Evolutionary conservation across 2,329 filamentous ascomycete genomes (phyloP).

Genomic region (Calonectria ilicicola): DNA sequence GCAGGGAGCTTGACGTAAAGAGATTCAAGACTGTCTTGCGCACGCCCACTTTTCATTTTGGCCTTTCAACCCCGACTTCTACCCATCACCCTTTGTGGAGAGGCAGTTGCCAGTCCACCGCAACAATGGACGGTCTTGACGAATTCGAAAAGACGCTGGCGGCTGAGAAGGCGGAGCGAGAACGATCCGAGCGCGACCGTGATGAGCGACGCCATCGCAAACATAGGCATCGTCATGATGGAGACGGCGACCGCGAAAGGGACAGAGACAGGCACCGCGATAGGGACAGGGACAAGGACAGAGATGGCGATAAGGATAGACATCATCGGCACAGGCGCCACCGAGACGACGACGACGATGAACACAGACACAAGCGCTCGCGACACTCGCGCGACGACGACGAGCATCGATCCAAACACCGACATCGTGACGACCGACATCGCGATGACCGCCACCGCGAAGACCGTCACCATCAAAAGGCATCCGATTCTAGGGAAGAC

Average conservation of each 20-base stretch:
- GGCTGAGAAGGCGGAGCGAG: conserved; percentile 68
- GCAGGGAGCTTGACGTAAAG: conserved; percentile 12
- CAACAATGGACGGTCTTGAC: conserved; percentile 64
- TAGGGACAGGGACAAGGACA: conserved; percentile 44
- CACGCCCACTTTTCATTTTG: not conserved
- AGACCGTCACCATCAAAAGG: conserved; percentile 51
- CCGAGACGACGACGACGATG: conserved; percentile 56
- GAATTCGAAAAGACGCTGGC: conserved; percentile 85
- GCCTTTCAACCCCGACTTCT: not conserved
- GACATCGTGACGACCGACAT: conserved; percentile 40
- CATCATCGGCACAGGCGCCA: conserved; percentile 50
- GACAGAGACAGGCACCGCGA: conserved; percentile 43
- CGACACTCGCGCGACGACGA: conserved; percentile 63
- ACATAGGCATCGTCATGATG: conserved; percentile 58
- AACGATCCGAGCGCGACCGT: conserved; percentile 59
- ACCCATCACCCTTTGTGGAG: not conserved
- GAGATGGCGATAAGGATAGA: conserved; percentile 32
- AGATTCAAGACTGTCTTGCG: not conserved
- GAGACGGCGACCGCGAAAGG: conserved; percentile 40
- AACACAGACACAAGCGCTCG: conserved; percentile 73
- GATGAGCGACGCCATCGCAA: conserved; percentile 58
- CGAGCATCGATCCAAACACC: conserved; percentile 56
- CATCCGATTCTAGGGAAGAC: conserved; percentile 62
- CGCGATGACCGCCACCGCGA: conserved; percentile 37
- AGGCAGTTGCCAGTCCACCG: not conserved